These are phyloP conservation scores for Drechslera avenae DNA, from an alignment of 2,329 filamentous ascomycete genomes.

Conservation along the genomic window DNA sequence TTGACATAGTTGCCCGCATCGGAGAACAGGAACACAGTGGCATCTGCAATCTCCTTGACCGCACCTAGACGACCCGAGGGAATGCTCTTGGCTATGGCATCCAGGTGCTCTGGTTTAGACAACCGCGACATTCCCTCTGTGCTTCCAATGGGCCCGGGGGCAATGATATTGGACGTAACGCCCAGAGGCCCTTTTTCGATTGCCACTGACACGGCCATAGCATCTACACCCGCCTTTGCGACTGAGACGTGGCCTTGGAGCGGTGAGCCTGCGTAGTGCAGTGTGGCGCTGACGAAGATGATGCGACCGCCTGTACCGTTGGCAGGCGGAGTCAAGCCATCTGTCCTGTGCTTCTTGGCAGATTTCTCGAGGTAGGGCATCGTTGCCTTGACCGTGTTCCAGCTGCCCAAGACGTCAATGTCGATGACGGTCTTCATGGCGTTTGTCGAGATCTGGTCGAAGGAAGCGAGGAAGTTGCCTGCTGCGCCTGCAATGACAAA, in stretches of 20 bases:
- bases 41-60: constrained; percentile 88
- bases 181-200: constrained; percentile 91
- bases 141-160: constrained; percentile 81
- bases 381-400: constrained; percentile 92
- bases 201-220: constrained; percentile 76
- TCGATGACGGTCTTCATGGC: constrained; percentile 96
- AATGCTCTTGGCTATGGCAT: constrained; percentile 50
- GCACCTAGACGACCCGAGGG: constrained; percentile 78
- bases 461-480: constrained; percentile 90
- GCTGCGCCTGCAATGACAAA: constrained; percentile 94
- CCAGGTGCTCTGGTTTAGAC: constrained; percentile 41
- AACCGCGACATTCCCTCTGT: constrained; percentile 69
- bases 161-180: constrained; percentile 84
- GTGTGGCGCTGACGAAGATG: constrained; percentile 85
- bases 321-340: constrained; percentile 57
- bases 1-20: constrained; percentile 87
- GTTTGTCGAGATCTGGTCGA: constrained; percentile 80
- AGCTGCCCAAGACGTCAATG: constrained; percentile 92
- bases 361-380: constrained; percentile 80
- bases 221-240: constrained; percentile 89
- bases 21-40: constrained; percentile 86
- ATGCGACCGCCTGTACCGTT: constrained; percentile 77
- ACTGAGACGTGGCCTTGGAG: constrained; percentile 89
- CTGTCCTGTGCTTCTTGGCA: constrained; percentile 65
- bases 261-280: constrained; percentile 86